Percentiles rank a stretch among this genome's conserved stretches.
Conservation (phyloP, 441 rosid species). For the Aleurites moluccanus region DNA sequence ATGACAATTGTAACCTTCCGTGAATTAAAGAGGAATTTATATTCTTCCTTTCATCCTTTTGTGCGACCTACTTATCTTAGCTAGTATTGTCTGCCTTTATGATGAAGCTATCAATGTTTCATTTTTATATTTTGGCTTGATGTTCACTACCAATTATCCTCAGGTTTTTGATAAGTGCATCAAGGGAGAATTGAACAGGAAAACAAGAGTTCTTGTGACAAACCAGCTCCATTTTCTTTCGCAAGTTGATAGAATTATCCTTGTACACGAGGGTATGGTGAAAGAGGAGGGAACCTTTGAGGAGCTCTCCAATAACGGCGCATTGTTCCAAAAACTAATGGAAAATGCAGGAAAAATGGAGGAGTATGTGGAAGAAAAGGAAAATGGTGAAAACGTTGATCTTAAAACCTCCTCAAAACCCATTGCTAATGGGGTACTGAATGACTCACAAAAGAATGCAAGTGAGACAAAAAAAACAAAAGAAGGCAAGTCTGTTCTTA, state of each 20-base stretch:
- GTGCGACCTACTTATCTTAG: not conserved
- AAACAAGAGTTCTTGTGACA: constrained; percentile 96
- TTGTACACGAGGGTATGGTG: constrained; percentile 82
- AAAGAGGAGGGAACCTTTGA: constrained; percentile 96
- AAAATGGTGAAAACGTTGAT: constrained; percentile 42
- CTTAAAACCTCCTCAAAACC: constrained; percentile 42
- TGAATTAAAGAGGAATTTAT: not conserved
- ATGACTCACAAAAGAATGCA: constrained; percentile 41
- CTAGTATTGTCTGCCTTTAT: not conserved
- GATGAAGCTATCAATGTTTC: not conserved
- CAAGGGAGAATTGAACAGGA: constrained; percentile 72
- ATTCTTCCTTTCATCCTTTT: not conserved
- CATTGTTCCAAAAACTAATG: constrained; percentile 83
- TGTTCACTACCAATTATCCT: constrained; percentile 21
- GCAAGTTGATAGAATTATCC: constrained; percentile 79
- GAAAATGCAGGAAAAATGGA: constrained; percentile 99
- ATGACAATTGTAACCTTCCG: not conserved
- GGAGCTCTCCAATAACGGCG: constrained; percentile 67
- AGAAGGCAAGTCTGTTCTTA: constrained; percentile 84
- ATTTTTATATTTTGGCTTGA: constrained; percentile 21
- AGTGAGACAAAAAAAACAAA: constrained; percentile 47
- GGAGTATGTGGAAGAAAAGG: constrained; percentile 69
- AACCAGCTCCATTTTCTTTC: constrained; percentile 96
- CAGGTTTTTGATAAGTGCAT: constrained; percentile 94
- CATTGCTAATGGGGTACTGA: constrained; percentile 49